A percentile compares a stretch with the other conserved stretches of the same genome.
These are phyloP conservation scores for Thermothelomyces thermophilus DNA, from an alignment of 2,329 filamentous ascomycete species.

Conservation along the genomic window DNA sequence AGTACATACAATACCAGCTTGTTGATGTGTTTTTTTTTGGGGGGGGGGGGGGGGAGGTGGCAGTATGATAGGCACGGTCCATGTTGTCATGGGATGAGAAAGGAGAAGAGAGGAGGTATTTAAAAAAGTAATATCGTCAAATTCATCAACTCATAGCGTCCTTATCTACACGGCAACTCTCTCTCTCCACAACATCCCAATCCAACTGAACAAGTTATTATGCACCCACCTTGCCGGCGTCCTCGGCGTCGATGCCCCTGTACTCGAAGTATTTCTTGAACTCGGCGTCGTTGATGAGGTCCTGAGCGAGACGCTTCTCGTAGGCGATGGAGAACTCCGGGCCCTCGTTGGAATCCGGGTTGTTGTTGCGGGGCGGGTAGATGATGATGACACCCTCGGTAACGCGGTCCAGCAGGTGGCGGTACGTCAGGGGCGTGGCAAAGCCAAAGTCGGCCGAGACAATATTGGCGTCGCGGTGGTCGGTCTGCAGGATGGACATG, in stretches of 20 bases:
- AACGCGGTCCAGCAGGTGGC: slow-evolving; percentile 30
- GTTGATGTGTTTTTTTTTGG: too few relatives aligned
- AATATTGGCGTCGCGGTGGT: slow-evolving; percentile 31
- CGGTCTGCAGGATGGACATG: slow-evolving; percentile 31
- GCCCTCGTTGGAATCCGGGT: slow-evolving; percentile 29
- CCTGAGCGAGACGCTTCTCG: slow-evolving; percentile 30
- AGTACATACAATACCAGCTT: too few relatives aligned
- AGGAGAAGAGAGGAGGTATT: too few relatives aligned
- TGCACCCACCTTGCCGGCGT: not conserved
- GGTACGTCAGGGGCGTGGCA: slow-evolving; percentile 29
- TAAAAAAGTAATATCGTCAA: too few relatives aligned
- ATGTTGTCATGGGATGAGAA: too few relatives aligned
- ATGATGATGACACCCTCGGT: slow-evolving; percentile 27
- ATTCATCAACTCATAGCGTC: too few relatives aligned
- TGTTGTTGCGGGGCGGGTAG: slow-evolving; percentile 28
- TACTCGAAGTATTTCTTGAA: slow-evolving; percentile 35
- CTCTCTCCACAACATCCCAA: too few relatives aligned
- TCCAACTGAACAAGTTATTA: too few relatives aligned
- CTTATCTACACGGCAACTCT: too few relatives aligned
- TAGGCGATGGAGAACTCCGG: slow-evolving; percentile 31
- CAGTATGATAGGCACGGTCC: too few relatives aligned
- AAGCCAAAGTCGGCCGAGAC: slow-evolving; percentile 33
- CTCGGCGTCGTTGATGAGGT: slow-evolving; percentile 30
- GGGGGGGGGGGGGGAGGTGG: too few relatives aligned
- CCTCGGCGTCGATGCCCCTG: slow-evolving; percentile 27